Conservation (phyloP, 2,329 filamentous ascomycete species). For the Botrytis aclada region DNA sequence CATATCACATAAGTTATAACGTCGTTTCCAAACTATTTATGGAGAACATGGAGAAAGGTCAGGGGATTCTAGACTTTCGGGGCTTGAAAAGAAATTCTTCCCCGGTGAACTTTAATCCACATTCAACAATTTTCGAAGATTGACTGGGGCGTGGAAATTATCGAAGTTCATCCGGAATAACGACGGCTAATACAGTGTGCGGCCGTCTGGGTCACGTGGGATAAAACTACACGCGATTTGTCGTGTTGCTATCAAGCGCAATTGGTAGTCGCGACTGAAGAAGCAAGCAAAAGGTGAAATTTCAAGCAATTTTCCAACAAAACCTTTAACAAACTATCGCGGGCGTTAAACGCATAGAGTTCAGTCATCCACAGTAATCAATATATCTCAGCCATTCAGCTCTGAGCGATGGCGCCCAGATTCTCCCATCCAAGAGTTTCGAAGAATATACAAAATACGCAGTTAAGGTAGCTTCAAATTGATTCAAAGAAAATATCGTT, state of each 20-base stretch:
- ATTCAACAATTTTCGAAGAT: background rate
- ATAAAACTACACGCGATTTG: background rate
- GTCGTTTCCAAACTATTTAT: background rate
- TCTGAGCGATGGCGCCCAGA: slow-evolving; percentile 23
- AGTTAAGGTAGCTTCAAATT: slow-evolving; percentile 28
- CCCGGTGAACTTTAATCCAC: background rate
- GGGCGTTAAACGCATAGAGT: no score
- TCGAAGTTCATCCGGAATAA: background rate
- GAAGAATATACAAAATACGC: slow-evolving; percentile 31
- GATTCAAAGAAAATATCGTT: background rate
- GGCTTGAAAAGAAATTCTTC: background rate
- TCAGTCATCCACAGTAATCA: background rate
- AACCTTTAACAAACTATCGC: background rate
- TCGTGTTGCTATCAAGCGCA: background rate
- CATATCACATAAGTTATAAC: background rate
- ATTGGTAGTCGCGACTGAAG: background rate
- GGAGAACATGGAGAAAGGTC: background rate
- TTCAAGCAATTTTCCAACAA: background rate
- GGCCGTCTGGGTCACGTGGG: background rate
- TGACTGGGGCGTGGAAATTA: background rate
- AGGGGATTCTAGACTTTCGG: background rate
- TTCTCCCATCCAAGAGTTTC: slow-evolving; percentile 31
- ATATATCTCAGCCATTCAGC: background rate
- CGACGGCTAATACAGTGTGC: background rate
- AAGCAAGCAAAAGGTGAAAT: background rate